Evolutionary conservation across 2,329 filamentous ascomycete genomes (phyloP), one percentile per base, ranked within the genome.

Genomic region (Microthyrium microscopicum): DNA sequence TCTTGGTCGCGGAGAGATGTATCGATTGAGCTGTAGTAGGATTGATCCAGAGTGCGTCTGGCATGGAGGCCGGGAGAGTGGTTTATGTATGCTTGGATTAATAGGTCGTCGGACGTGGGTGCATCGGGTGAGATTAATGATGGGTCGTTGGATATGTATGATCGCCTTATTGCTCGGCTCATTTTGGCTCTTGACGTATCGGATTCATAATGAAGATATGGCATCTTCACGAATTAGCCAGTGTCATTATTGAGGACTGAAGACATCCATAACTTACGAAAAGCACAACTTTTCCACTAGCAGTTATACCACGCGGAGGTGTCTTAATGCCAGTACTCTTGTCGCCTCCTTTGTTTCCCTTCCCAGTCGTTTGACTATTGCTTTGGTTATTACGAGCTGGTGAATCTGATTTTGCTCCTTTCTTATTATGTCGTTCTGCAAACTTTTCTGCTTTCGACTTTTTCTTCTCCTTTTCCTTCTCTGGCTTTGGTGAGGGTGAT

Each of bases 131-230:
- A 48, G 44, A 5, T 39, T 34, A 17, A 36, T 46, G 11, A 43
- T 41, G 1, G 37, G 37, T 12, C 46, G 45, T 49, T 21, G 15
- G 26, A 15, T 29, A 9, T 9, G 13, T 7, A 31, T 36, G 30
- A 9, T 48, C 29, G 11, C 31, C 32, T 20, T 52, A 44, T 25
- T 35, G 26, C 19, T 34, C 17, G 15, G 31, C 11, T 16, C 30
- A 34, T 36, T 46, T 55, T 43, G 32, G 51, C 19, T 55, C 48
- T 57, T 12, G 61, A 54, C 30, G 61, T 54, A 29, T 72, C 60
- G 0, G 69, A 72, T 44, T 77, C 72, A 32, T 73, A 76, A 44
- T 76, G 71, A 3, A 77, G 51, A 42, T 73, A 77, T 1, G 72
- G 72, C 68, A 76, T 73, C n/a, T n/a, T n/a, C n/a, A n/a, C n/a